Percentiles rank a stretch among this genome's conserved stretches.
Evolutionary conservation across 495 filamentous ascomycete genomes (phyloP).

Genomic region (Beverwykella pulmonaria): DNA sequence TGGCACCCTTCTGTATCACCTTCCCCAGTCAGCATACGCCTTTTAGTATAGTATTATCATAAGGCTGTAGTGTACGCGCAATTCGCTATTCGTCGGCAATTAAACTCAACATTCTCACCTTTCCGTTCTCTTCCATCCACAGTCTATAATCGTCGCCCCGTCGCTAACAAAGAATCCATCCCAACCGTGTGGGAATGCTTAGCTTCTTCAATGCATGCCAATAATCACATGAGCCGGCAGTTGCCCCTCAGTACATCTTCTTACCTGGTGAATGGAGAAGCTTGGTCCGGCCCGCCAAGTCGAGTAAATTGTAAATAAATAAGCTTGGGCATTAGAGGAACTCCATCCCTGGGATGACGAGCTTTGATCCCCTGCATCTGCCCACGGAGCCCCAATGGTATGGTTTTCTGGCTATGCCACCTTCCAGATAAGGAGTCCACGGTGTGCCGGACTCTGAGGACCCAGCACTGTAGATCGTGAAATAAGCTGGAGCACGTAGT

Average conservation of each 20-base stretch:
- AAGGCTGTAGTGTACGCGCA: not conserved
- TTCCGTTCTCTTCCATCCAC: no score
- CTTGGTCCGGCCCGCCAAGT: conserved; percentile 3
- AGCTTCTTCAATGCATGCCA: not conserved
- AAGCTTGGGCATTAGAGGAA: not conserved
- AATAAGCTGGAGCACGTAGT: not conserved
- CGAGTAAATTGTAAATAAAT: not conserved
- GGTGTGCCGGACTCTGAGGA: not conserved
- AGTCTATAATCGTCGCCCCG: no score
- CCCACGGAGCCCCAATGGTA: not conserved
- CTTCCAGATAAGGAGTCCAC: not conserved
- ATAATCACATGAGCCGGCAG: not conserved
- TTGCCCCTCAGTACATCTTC: not conserved
- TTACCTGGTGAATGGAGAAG: not conserved
- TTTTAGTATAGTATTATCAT: not conserved
- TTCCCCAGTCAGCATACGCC: not conserved
- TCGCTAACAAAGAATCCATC: not conserved
- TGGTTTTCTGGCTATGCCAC: not conserved
- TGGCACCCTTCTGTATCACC: not conserved
- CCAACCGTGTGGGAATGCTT: not conserved
- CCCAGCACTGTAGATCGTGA: not conserved
- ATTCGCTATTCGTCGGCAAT: not conserved
- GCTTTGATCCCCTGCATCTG: not conserved
- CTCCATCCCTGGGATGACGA: not conserved
- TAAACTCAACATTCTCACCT: no score